These are phyloP conservation scores for Acanthamoeba healyi DNA, from an alignment of 208 protist genomes.

Conservation along the genomic window DNA sequence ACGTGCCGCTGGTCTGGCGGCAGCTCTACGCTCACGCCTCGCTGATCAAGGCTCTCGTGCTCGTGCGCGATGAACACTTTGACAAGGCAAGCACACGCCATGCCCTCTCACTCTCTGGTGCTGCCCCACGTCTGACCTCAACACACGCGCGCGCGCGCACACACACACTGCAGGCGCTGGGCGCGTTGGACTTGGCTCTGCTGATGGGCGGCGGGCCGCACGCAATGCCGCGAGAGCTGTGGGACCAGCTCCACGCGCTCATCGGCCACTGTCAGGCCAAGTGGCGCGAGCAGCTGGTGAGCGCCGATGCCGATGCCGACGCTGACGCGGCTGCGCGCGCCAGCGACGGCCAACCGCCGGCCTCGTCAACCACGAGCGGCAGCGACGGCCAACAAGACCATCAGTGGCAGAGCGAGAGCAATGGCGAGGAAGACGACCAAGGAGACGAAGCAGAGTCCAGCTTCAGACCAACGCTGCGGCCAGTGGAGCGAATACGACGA, in stretches of 20 bases:
- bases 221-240: constrained; percentile 8
- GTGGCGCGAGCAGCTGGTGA: constrained; percentile 17
- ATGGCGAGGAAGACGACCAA: neutral
- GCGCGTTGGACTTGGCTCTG: constrained; percentile 49
- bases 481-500: neutral
- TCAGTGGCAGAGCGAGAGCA: neutral
- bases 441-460: neutral
- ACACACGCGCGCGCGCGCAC: too few species aligned
- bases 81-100: neutral
- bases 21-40: constrained; percentile 64
- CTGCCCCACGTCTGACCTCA: too few species aligned
- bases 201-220: constrained; percentile 51
- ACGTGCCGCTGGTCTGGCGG: constrained; percentile 46
- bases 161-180: neutral
- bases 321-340: neutral
- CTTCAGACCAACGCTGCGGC: neutral
- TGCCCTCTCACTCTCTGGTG: neutral
- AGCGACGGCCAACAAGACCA: neutral
- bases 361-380: neutral
- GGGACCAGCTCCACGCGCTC: constrained; percentile 1
- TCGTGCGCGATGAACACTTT: neutral
- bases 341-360: neutral
- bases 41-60: neutral
- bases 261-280: neutral
- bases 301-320: neutral